A percentile compares a stretch with the other conserved stretches of the same genome.
Conservation (phyloP, 352 stramenopile species). For the Pythium guiyangense region DNA sequence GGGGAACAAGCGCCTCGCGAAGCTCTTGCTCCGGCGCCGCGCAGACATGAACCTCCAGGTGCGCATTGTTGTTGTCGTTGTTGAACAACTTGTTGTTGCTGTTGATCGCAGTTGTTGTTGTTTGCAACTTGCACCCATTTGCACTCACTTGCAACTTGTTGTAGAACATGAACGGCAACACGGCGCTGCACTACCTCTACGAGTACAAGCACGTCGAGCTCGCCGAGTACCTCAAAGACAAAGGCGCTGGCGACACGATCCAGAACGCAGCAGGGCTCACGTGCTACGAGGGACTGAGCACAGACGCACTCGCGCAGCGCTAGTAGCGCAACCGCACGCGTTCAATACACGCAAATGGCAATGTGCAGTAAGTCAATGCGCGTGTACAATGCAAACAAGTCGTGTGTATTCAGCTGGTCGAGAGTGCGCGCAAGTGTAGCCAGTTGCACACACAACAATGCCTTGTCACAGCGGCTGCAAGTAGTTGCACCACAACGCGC, state of each 20-base stretch:
- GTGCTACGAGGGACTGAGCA: slow-evolving; percentile 92
- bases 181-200: slow-evolving; percentile 93
- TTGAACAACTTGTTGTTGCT: not conserved
- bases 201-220: slow-evolving; percentile 91
- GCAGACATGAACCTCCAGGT: slow-evolving; percentile 92
- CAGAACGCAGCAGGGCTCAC: slow-evolving; percentile 90
- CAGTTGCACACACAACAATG: no score
- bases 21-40: slow-evolving; percentile 91
- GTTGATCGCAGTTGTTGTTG: no score
- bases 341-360: no score
- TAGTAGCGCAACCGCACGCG: not conserved
- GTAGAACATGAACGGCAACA: slow-evolving; percentile 94
- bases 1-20: slow-evolving; percentile 93
- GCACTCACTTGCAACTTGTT: no score
- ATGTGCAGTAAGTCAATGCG: no score
- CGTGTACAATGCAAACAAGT: no score
- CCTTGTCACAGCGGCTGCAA: no score
- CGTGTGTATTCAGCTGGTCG: no score
- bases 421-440: no score
- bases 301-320: slow-evolving; percentile 32
- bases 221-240: slow-evolving; percentile 92
- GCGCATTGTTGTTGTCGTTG: not conserved
- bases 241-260: slow-evolving; percentile 92
- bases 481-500: no score
- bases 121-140: no score